These are phyloP conservation scores for Pseudogymnoascus sp. DNA, from an alignment of 2,329 filamentous ascomycete species.

Conservation along the genomic window DNA sequence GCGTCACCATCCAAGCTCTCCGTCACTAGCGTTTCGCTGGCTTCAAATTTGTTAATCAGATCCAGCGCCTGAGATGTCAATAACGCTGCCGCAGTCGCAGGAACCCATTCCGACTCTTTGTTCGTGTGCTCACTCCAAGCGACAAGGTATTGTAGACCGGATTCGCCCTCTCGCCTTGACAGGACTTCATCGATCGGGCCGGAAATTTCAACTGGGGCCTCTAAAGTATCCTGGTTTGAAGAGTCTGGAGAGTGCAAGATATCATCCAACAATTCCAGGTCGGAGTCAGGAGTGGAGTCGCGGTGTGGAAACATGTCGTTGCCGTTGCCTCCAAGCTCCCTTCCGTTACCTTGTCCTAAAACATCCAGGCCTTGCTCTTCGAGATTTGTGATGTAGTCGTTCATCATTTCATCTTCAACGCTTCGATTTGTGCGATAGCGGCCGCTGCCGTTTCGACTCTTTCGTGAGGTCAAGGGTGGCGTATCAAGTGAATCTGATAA, in stretches of 20 bases:
- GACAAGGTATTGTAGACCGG: conserved; percentile 43
- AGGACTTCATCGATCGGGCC: conserved; percentile 32
- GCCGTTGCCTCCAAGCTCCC: background rate
- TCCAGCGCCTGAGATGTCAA: conserved; percentile 25
- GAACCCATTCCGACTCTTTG: conserved; percentile 43
- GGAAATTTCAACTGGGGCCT: conserved; percentile 35
- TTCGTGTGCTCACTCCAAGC: conserved; percentile 35
- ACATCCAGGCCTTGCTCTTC: background rate
- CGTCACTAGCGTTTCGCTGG: conserved; percentile 26
- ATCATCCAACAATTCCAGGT: background rate
- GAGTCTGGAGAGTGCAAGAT: background rate
- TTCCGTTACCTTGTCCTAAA: conserved; percentile 9
- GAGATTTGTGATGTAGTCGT: conserved; percentile 5
- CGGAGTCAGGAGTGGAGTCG: background rate
- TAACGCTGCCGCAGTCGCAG: conserved; percentile 26
- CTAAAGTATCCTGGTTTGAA: conserved; percentile 33
- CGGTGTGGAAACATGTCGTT: conserved; percentile 15
- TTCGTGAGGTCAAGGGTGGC: background rate
- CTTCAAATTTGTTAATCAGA: conserved; percentile 30
- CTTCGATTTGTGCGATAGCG: background rate
- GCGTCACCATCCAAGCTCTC: conserved; percentile 22
- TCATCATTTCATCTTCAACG: conserved; percentile 3
- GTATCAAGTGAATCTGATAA: background rate
- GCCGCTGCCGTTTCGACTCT: background rate
- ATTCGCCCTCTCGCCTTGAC: conserved; percentile 35